Conservation (phyloP, 1,139 yeast species). For the Wickerhamomyces sp. region DNA sequence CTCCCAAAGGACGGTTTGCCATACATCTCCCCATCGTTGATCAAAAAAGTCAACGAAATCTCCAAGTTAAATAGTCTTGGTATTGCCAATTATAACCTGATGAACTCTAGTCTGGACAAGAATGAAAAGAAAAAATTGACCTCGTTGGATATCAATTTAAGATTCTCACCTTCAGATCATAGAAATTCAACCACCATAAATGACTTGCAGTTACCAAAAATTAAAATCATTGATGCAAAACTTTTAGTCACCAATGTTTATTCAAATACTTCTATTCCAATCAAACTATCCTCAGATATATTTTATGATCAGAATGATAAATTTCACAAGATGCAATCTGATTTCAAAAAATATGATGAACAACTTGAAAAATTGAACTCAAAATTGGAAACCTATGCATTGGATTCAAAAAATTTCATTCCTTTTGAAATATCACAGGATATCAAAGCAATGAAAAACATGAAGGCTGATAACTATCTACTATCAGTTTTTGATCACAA, state of each 20-base stretch:
- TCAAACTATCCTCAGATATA: constrained; percentile 21
- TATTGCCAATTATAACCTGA: constrained; percentile 16
- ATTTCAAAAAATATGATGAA: constrained; percentile 9
- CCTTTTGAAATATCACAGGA: constrained; percentile 13
- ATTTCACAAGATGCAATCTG: constrained; percentile 9
- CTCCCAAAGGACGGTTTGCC: constrained; percentile 28
- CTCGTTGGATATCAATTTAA: constrained; percentile 21
- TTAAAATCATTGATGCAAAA: constrained; percentile 11
- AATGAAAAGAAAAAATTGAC: constrained; percentile 20
- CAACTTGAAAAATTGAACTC: constrained; percentile 4
- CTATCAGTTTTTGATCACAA: constrained; percentile 9
- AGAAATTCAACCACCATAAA: background rate
- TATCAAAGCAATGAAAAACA: constrained; percentile 17
- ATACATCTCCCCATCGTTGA: constrained; percentile 30
- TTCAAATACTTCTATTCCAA: constrained; percentile 22
- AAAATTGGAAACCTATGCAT: constrained; percentile 6
- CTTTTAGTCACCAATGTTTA: constrained; percentile 19
- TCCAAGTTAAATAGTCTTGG: constrained; percentile 26
- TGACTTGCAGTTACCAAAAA: constrained; percentile 12
- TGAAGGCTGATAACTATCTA: constrained; percentile 11
- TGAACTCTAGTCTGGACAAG: constrained; percentile 13
- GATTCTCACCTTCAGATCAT: constrained; percentile 16
- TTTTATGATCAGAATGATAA: constrained; percentile 7
- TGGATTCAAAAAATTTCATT: constrained; percentile 8
- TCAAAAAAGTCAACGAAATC: constrained; percentile 27